Evolutionary conservation across 768 basidiomycete species (phyloP), one percentile per base, ranked within the genome.

Genomic region (Lactarius quietus): DNA sequence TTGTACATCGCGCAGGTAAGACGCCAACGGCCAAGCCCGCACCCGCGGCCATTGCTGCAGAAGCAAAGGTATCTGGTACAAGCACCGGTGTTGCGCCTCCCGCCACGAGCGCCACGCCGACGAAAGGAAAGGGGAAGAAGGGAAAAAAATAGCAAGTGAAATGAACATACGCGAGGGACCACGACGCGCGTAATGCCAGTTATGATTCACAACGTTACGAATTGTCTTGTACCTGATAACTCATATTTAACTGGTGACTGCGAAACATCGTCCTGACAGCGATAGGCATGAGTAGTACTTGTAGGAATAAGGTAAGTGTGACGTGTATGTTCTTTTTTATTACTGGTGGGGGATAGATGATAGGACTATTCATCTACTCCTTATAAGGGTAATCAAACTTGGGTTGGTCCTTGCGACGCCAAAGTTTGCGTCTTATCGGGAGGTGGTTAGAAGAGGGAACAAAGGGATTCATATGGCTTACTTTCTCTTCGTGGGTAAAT

Each of bases 381-480:
- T 89, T 88, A 78, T 85, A 95, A 3, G 95, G 95, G 76, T 95
- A 98, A 9, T 86, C 83, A 52, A 97, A 89, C 77, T 90, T 90
- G 51, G 85, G 84, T 72, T 89, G 87, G 73, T 94, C 92, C 73
- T 88, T 94, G 57, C 92, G 85, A 65, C 92, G 85, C 92, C 92
- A 94, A 26, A 94, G 82, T 79, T 95, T 97, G 74, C 87, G 89
- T 86, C 93, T 96, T 73, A 28, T 63, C 26, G 28, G 61, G 35
- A 18, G 10, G 6, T 17, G 18, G 58, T 70, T 31, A 67, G 67
- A 57, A 36, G 48, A 41, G 33, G 33, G 23, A 31, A 61, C 6
- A 38, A 18, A 28, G 23, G 48, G n/a, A 48, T 20, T 0, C 61
- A 20, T 39, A 33, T 39, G 28, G 81, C 92, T 39, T 70, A 96